Evolutionary conservation across 192 early-diverging fungal genomes (phyloP).

Genomic region (Spizellomyces sp.): DNA sequence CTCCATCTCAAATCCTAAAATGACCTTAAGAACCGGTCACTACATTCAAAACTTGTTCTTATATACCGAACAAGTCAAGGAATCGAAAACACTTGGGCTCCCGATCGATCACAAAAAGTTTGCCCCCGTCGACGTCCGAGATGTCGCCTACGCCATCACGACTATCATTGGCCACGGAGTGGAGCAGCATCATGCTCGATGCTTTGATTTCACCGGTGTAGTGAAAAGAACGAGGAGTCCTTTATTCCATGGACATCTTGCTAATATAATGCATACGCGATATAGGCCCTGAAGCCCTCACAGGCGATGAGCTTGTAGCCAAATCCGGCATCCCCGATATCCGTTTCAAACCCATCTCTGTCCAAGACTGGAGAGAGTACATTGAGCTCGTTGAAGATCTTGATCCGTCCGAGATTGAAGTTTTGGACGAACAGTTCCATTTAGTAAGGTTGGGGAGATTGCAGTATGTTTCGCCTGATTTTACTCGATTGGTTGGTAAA

Average conservation of each 20-base stretch:
- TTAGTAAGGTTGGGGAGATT: not conserved
- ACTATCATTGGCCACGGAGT: too few species aligned
- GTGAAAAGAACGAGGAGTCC: too few species aligned
- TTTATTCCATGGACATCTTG: too few species aligned
- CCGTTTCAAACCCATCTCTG: too few species aligned
- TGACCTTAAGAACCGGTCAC: not conserved
- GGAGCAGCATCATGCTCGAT: too few species aligned
- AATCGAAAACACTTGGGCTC: not conserved
- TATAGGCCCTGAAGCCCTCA: too few species aligned
- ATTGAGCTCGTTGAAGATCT: not conserved
- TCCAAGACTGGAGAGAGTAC: too few species aligned
- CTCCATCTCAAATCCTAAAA: not conserved
- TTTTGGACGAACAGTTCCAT: not conserved
- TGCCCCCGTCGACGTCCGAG: not conserved
- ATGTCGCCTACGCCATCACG: not conserved
- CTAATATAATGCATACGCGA: too few species aligned
- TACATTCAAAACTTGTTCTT: conserved; percentile 20
- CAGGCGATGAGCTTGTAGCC: too few species aligned
- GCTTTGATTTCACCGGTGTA: too few species aligned
- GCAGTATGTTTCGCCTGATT: not conserved
- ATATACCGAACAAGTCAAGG: conserved; percentile 16
- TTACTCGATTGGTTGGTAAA: not conserved
- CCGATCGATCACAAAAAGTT: conserved; percentile 12
- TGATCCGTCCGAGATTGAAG: conserved; percentile 4
- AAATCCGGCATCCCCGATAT: too few species aligned